Percentiles rank a stretch among this genome's conserved stretches.
phyloP scores from a whole-genome alignment of 345 rosid species.

The Citrus cavaleriei region DNA sequence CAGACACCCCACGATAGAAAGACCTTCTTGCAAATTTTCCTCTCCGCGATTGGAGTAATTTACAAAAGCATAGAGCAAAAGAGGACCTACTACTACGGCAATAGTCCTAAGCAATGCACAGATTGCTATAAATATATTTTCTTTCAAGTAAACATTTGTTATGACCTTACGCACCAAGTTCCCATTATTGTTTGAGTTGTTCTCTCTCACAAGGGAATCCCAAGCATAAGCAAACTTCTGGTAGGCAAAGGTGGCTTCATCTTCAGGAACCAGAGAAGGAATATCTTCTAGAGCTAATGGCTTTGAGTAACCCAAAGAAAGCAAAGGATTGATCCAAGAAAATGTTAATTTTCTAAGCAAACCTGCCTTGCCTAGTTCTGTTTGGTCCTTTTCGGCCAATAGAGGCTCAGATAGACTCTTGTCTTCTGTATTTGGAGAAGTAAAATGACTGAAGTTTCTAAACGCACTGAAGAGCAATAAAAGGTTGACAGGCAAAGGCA shows the following conservation, averaged over 20 bases:
- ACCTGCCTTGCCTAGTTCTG: constrained; percentile 36
- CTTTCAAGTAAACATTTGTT: constrained; percentile 45
- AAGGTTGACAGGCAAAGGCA: constrained; percentile 47
- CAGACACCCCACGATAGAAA: constrained; percentile 50
- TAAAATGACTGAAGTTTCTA: constrained; percentile 28
- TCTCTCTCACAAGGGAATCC: constrained; percentile 33
- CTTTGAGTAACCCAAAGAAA: constrained; percentile 51
- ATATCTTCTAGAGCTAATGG: constrained; percentile 57
- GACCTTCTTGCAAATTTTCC: constrained; percentile 38
- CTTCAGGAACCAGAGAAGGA: constrained; percentile 47
- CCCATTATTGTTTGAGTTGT: constrained; percentile 13
- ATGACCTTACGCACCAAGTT: constrained; percentile 53
- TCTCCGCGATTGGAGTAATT: constrained; percentile 42
- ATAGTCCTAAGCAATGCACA: constrained; percentile 49
- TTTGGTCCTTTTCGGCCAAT: constrained; percentile 22
- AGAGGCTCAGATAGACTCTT: constrained; percentile 43
- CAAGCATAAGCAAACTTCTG: constrained; percentile 50
- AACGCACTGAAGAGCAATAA: constrained; percentile 56
- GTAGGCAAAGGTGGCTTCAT: constrained; percentile 56
- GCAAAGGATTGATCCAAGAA: constrained; percentile 68
- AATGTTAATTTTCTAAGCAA: constrained; percentile 50
- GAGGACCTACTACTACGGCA: constrained; percentile 50
- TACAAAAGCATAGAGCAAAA: constrained; percentile 62
- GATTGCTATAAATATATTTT: constrained; percentile 41
- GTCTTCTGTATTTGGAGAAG: constrained; percentile 14